A percentile compares a stretch with the other conserved stretches of the same genome.
Conservation (phyloP, 257 asterid species). For the Leonotis leonurus region DNA sequence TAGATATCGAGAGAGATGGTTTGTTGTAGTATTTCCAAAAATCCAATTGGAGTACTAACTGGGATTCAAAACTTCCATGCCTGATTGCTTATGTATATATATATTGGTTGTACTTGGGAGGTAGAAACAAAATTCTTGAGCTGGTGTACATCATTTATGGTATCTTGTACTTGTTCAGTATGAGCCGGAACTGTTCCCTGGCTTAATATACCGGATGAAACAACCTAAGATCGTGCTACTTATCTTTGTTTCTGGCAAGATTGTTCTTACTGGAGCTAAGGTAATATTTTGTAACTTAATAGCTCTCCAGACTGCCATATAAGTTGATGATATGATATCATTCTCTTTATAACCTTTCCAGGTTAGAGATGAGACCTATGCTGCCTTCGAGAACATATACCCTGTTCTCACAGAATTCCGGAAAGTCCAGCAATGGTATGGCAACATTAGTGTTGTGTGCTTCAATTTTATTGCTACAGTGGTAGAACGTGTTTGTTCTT, state of each 20-base stretch:
- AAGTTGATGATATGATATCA: not conserved
- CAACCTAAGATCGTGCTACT: conserved; percentile 92
- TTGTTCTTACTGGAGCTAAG: conserved; percentile 96
- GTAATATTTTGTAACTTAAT: conserved; percentile 26
- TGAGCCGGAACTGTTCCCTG: conserved; percentile 95
- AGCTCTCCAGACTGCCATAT: no score
- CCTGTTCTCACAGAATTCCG: conserved; percentile 87
- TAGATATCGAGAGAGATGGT: not conserved
- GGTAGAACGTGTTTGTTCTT: no score
- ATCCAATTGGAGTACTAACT: no score
- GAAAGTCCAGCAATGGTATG: conserved; percentile 93
- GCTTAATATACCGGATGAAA: conserved; percentile 86
- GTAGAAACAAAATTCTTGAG: not conserved
- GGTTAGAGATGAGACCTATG: conserved; percentile 88
- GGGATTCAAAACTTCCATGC: no score
- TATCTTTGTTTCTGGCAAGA: conserved; percentile 89
- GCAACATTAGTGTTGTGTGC: not conserved
- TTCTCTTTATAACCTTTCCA: conserved; percentile 22
- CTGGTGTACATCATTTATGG: conserved; percentile 6
- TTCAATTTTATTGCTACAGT: not conserved
- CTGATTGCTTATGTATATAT: no score
- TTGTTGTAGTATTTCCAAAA: not conserved
- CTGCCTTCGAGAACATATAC: conserved; percentile 88
- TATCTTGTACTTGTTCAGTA: conserved; percentile 45
- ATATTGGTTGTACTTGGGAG: not conserved